Evolutionary conservation across 176 grass and related monocot species (phyloP).

Genomic region (Echinochloa phyllopogon): DNA sequence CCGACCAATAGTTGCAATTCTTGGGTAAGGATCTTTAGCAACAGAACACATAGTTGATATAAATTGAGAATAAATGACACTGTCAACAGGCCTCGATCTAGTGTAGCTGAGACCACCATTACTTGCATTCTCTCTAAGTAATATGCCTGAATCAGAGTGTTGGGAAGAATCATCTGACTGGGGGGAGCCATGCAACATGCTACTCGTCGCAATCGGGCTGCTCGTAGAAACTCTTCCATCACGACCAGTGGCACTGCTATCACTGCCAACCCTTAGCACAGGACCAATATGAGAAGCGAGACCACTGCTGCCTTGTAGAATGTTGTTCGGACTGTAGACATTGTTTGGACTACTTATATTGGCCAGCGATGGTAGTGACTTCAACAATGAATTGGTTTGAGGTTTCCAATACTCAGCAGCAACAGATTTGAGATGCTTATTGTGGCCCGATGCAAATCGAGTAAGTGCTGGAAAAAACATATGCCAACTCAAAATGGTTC

Average conservation of each 20-base stretch:
- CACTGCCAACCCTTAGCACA: slow-evolving; percentile 86
- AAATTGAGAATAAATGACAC: slow-evolving; percentile 74
- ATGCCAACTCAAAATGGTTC: slow-evolving; percentile 44
- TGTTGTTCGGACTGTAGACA: slow-evolving; percentile 56
- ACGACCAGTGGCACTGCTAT: slow-evolving; percentile 60
- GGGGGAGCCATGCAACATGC: slow-evolving; percentile 85
- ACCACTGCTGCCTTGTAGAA: slow-evolving; percentile 53
- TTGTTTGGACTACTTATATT: slow-evolving; percentile 71
- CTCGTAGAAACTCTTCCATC: slow-evolving; percentile 81
- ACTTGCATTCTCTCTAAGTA: slow-evolving; percentile 75
- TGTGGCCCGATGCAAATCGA: slow-evolving; percentile 88
- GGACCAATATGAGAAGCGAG: slow-evolving; percentile 74
- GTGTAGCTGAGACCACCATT: slow-evolving; percentile 73
- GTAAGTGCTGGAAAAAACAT: slow-evolving; percentile 72
- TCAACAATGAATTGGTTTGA: slow-evolving; percentile 74
- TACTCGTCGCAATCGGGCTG: slow-evolving; percentile 64
- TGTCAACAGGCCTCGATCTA: slow-evolving; percentile 65
- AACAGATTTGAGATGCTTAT: slow-evolving; percentile 88
- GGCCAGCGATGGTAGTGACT: slow-evolving; percentile 79
- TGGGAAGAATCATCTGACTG: slow-evolving; percentile 96
- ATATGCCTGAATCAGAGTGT: slow-evolving; percentile 85
- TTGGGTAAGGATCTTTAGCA: slow-evolving; percentile 91
- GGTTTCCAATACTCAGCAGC: slow-evolving; percentile 87
- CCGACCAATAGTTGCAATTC: slow-evolving; percentile 69
- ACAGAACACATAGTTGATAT: slow-evolving; percentile 79